These are phyloP conservation scores for Metarhizium humberi DNA, from an alignment of 2,329 filamentous ascomycete genomes.

Conservation along the genomic window DNA sequence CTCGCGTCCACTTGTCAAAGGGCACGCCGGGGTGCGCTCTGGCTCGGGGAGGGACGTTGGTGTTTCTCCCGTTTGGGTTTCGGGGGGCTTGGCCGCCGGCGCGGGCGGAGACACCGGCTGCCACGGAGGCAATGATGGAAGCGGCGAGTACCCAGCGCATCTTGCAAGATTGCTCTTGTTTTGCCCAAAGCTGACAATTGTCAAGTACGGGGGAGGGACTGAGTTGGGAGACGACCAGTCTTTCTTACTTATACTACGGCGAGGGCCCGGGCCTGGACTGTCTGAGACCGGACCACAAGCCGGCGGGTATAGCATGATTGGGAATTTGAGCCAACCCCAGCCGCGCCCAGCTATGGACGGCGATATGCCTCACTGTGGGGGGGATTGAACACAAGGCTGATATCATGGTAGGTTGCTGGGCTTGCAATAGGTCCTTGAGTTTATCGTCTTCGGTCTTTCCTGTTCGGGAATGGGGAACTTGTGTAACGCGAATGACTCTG, in stretches of 20 bases:
- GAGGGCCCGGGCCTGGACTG: too few species aligned
- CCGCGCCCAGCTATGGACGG: too few species aligned
- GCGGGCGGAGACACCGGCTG: neutral
- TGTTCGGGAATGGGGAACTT: neutral
- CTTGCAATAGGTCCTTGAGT: neutral
- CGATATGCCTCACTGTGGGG: neutral
- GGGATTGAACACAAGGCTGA: neutral
- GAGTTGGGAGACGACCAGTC: too few species aligned
- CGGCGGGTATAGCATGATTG: too few species aligned
- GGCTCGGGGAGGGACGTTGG: neutral
- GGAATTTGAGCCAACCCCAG: too few species aligned
- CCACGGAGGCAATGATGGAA: neutral
- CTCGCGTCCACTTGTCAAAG: conserved; percentile 3
- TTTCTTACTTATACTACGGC: too few species aligned
- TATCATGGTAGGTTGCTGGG: neutral
- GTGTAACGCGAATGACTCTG: neutral
- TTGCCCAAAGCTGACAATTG: neutral
- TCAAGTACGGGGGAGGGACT: too few species aligned
- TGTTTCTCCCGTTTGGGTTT: neutral
- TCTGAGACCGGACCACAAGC: too few species aligned
- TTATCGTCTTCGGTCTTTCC: neutral
- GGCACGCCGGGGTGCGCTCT: neutral
- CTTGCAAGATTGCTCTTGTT: neutral
- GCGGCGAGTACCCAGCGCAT: conserved; percentile 4
- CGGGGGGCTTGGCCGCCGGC: neutral